Evolutionary conservation across 345 rosid genomes (phyloP).

Genomic region (Rhodomyrtus tomentosa): DNA sequence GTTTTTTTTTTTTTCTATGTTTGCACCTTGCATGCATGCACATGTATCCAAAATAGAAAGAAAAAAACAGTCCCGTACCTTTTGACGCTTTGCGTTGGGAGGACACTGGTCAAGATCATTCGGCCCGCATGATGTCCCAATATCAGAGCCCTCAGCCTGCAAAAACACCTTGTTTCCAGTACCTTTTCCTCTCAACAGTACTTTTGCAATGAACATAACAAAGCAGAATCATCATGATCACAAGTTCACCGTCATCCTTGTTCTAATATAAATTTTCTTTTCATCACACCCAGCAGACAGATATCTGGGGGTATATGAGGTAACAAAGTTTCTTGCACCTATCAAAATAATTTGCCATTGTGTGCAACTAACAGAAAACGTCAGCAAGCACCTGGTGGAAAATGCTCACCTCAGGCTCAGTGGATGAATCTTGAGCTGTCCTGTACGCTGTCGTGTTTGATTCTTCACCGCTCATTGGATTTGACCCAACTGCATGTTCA

Average conservation of each 20-base stretch:
- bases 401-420: conserved; percentile 7
- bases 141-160: conserved; percentile 34
- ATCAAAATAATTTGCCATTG: neutral
- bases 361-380: neutral
- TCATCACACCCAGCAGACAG: neutral
- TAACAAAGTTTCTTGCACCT: neutral
- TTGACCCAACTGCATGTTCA: conserved; percentile 18
- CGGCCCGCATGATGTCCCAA: conserved; percentile 13
- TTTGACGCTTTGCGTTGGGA: conserved; percentile 49
- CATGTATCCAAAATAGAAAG: neutral
- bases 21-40: neutral
- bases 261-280: neutral
- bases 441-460: neutral
- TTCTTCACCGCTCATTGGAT: conserved; percentile 13
- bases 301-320: neutral
- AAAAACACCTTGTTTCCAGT: conserved; percentile 2
- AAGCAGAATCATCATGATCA: neutral
- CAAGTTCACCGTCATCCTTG: neutral
- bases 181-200: neutral
- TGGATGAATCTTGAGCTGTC: conserved; percentile 10
- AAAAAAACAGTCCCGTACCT: conserved; percentile 13
- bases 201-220: neutral
- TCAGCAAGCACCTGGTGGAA: neutral
- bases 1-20: neutral
- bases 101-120: conserved; percentile 23